A percentile compares a stretch with the other conserved stretches of the same genome.
phyloP scores from a whole-genome alignment of 192 early-diverging fungal species.

The Thamnidium elegans region DNA sequence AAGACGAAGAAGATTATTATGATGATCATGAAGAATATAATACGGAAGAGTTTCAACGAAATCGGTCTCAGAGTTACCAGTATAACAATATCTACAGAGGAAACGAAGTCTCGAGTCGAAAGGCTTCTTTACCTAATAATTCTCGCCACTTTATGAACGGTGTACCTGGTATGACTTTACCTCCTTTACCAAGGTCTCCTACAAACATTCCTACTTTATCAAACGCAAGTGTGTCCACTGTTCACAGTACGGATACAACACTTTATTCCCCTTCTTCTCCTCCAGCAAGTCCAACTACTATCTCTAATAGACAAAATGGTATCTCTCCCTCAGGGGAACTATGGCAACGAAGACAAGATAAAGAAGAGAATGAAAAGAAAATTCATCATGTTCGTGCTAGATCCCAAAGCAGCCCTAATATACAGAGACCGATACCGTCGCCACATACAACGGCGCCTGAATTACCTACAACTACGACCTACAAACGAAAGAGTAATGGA shows the following conservation, averaged over 20 bases:
- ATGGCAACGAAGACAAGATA: not conserved
- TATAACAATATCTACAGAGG: conserved; percentile 10
- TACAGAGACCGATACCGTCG: conserved; percentile 30
- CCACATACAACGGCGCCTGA: conserved; percentile 10
- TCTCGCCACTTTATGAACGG: conserved; percentile 2
- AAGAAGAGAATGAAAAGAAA: not conserved
- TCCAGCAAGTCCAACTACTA: conserved; percentile 29
- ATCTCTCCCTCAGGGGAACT: not conserved
- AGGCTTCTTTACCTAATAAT: not conserved
- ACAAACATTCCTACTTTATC: not conserved
- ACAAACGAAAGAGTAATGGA: too few relatives aligned
- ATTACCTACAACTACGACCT: not conserved
- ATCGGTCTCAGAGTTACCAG: conserved; percentile 7
- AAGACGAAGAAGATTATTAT: conserved; percentile 42
- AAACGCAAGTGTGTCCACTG: not conserved
- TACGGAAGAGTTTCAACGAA: not conserved
- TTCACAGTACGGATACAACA: conserved; percentile 28
- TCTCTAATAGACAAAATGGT: too few relatives aligned
- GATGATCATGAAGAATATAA: conserved; percentile 44
- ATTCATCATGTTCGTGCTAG: conserved; percentile 37
- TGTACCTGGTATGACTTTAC: conserved; percentile 10
- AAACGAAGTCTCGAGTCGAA: not conserved
- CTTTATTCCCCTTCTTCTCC: conserved; percentile 49
- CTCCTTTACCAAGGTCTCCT: conserved; percentile 30
- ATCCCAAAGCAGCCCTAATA: conserved; percentile 59